Evolutionary conservation across 805 yeast genomes (phyloP).

Genomic region (Kurtzmaniella cleridarum): DNA sequence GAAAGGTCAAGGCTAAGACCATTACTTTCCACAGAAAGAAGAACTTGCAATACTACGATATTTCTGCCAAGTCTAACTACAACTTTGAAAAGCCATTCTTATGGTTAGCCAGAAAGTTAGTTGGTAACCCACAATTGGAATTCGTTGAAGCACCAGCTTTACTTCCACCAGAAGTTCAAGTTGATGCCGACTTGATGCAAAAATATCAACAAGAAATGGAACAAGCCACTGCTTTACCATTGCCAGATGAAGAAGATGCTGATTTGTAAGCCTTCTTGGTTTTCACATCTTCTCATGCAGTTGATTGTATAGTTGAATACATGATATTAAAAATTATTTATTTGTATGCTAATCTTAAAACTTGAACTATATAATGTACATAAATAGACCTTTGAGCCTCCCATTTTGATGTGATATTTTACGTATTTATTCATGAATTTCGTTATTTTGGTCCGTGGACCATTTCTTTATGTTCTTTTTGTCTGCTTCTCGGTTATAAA

Average conservation of each 20-base stretch:
- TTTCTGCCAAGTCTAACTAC: conserved; percentile 98
- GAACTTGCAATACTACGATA: conserved; percentile 98
- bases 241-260: conserved; percentile 99
- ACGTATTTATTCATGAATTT: conserved; percentile 3
- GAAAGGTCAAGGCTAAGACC: conserved; percentile 99
- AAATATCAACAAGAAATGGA: conserved; percentile 99
- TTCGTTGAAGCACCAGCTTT: conserved; percentile 99
- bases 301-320: neutral
- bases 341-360: neutral
- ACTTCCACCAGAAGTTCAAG: conserved; percentile 99
- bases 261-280: conserved; percentile 65
- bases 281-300: neutral
- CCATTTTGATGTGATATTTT: neutral
- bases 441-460: conserved; percentile 6
- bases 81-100: conserved; percentile 99
- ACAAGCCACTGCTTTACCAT: conserved; percentile 98
- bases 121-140: conserved; percentile 96
- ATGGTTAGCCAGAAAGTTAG: conserved; percentile 99
- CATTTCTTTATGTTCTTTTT: conserved; percentile 3
- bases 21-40: conserved; percentile 99
- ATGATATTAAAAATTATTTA: neutral
- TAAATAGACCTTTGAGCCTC: too few relatives aligned
- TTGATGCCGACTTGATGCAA: conserved; percentile 93
- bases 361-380: neutral
- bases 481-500: conserved; percentile 1